phyloP scores from a whole-genome alignment of 176 grass and related monocot genomes.

The sorghum (Sorghum bicolor) region Sorghum_bicolor_NCBIv3 NC_012879.2:52027001-52027500 shows the following conservation, averaged over 20 bases:
- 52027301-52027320: no score
- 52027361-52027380: neutral
- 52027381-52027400: neutral
- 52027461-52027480: neutral
- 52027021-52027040: neutral
- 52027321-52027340: neutral
- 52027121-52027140: neutral
- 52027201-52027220: neutral
- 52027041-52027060: neutral
- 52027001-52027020: neutral
- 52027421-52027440: neutral
- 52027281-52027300: no score
- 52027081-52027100: neutral
- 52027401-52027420: neutral
- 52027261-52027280: neutral
- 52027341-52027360: neutral
- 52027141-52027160: neutral
- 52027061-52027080: neutral
- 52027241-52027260: neutral
- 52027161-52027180: slow-evolving; percentile 27
- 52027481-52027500: neutral
- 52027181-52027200: slow-evolving; percentile 26
- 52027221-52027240: neutral
- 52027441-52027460: neutral
- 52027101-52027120: neutral